phyloP scores from a whole-genome alignment of 495 filamentous ascomycete species.

The Mytilinidion resinicola region DNA sequence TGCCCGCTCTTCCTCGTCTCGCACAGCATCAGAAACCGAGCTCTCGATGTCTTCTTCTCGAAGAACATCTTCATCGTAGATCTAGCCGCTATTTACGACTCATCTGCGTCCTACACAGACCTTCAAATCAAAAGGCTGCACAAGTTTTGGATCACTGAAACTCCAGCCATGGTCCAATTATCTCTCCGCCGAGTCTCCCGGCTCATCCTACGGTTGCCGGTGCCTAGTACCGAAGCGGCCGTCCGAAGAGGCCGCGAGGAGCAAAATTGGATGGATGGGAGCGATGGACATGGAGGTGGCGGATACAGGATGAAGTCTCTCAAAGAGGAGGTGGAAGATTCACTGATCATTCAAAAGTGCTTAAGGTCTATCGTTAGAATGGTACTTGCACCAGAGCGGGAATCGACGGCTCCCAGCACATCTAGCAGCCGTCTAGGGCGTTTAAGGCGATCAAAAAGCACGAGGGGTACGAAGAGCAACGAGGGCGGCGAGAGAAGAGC shows the following conservation, averaged over 20 bases:
- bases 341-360: slow-evolving; percentile 18
- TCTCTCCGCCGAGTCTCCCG: slow-evolving; percentile 16
- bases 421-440: neutral
- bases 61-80: slow-evolving; percentile 18
- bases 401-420: neutral
- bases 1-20: slow-evolving; percentile 18
- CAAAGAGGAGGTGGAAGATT: slow-evolving; percentile 17
- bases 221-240: slow-evolving; percentile 20
- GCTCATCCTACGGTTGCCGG: slow-evolving; percentile 17
- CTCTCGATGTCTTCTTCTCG: slow-evolving; percentile 11
- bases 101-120: slow-evolving; percentile 9
- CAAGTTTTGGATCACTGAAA: slow-evolving; percentile 13
- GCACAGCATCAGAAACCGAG: slow-evolving; percentile 3
- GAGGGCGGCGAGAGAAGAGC: neutral
- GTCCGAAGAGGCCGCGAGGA: slow-evolving; percentile 13
- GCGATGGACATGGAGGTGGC: slow-evolving; percentile 23
- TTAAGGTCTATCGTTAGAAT: slow-evolving; percentile 7
- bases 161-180: slow-evolving; percentile 10
- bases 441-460: neutral
- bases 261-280: slow-evolving; percentile 26
- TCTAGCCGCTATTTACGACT: slow-evolving; percentile 16
- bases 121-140: slow-evolving; percentile 13
- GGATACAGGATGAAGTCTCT: slow-evolving; percentile 18
- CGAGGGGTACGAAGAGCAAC: neutral
- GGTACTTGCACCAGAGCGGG: neutral